Conservation (phyloP, 306 rosid species). For the Calophaca sinica region DNA sequence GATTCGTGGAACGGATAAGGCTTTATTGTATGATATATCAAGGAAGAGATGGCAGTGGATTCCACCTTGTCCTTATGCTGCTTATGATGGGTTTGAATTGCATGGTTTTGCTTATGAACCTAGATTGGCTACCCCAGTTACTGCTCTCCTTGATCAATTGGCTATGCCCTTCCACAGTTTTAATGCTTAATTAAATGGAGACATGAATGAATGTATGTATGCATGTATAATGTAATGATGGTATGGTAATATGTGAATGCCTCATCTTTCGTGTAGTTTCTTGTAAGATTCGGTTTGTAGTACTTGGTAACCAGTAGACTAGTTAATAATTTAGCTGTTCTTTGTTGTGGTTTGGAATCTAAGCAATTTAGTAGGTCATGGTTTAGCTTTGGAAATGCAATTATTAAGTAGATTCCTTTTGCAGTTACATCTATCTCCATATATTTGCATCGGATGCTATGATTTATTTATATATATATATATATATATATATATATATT, state of each 20-base stretch:
- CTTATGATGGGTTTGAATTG: slow-evolving; percentile 52
- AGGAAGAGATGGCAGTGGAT: slow-evolving; percentile 93
- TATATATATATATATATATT: too few species aligned
- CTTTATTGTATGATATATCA: slow-evolving; percentile 66
- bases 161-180: slow-evolving; percentile 63
- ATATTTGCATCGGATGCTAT: too few species aligned
- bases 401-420: neutral
- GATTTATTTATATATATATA: too few species aligned
- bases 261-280: neutral
- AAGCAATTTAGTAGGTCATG: neutral
- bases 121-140: slow-evolving; percentile 79
- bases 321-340: too few species aligned
- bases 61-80: slow-evolving; percentile 83
- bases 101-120: slow-evolving; percentile 94
- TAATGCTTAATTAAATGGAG: slow-evolving; percentile 37
- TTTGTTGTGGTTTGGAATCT: neutral
- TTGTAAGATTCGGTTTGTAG: too few species aligned
- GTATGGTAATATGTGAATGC: neutral
- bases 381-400: neutral
- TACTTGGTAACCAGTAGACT: too few species aligned
- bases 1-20: slow-evolving; percentile 65
- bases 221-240: neutral
- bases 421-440: neutral
- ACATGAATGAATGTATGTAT: neutral
- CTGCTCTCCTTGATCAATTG: slow-evolving; percentile 76